Evolutionary conservation across 495 filamentous ascomycete species (phyloP).

Genomic region (Rostrohypoxylon terebratum): DNA sequence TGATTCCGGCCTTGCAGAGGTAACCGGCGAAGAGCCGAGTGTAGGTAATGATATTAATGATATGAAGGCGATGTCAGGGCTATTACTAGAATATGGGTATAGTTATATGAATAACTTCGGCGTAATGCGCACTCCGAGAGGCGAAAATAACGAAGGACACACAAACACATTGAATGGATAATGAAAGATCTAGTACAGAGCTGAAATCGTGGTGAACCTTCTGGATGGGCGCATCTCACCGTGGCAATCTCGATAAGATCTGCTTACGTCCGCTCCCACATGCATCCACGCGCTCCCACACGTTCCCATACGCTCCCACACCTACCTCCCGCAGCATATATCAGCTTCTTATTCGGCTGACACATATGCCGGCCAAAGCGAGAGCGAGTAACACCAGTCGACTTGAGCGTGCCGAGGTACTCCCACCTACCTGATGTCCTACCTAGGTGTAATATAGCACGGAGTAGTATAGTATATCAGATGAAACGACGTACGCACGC

Average conservation of each 20-base stretch:
- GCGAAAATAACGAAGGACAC: background rate
- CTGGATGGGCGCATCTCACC: background rate
- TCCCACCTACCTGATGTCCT: background rate
- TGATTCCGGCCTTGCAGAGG: background rate
- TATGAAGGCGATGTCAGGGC: background rate
- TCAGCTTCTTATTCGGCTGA: background rate
- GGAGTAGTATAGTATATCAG: too few species aligned
- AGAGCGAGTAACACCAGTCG: background rate
- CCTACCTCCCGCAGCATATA: background rate
- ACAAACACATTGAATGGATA: background rate
- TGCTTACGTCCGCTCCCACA: constrained; percentile 8
- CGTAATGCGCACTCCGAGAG: background rate
- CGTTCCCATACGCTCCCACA: background rate
- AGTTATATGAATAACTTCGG: background rate
- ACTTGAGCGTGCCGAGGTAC: background rate
- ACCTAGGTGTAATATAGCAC: too few species aligned
- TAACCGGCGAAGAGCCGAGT: constrained; percentile 2
- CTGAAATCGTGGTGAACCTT: constrained; percentile 17
- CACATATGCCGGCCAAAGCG: background rate
- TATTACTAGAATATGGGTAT: background rate
- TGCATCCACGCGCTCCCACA: background rate
- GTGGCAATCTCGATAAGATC: constrained; percentile 28
- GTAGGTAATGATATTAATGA: background rate
- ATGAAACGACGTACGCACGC: background rate
- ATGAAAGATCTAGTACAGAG: background rate